These are phyloP conservation scores for Corymbia calophylla DNA, from an alignment of 441 rosid genomes.

Conservation along the genomic window DNA sequence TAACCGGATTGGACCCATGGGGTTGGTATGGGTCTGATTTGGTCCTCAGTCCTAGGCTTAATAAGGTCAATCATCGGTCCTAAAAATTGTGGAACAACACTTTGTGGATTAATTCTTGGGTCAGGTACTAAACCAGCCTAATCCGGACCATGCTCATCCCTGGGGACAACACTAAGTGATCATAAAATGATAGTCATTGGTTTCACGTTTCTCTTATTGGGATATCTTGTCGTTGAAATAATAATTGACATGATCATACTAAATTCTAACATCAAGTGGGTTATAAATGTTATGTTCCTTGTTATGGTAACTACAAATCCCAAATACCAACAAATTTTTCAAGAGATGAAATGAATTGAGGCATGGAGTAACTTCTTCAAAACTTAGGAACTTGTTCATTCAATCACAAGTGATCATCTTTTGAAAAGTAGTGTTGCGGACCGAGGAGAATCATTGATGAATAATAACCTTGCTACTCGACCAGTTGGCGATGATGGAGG, in stretches of 20 bases:
- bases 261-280: background rate
- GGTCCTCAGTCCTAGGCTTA: too few species aligned
- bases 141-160: too few species aligned
- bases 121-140: too few species aligned
- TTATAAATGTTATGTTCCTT: background rate
- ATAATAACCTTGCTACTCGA: background rate
- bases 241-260: background rate
- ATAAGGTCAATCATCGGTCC: too few species aligned
- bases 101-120: too few species aligned
- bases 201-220: background rate
- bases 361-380: background rate
- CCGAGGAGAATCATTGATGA: background rate
- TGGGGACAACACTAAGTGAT: background rate
- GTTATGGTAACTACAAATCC: background rate
- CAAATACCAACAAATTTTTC: background rate
- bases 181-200: background rate
- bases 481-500: fast-evolving
- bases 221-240: background rate
- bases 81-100: too few species aligned
- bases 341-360: background rate
- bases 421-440: background rate
- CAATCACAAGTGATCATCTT: background rate
- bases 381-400: background rate
- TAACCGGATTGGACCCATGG: too few species aligned
- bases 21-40: too few species aligned